Base-by-base conservation (phyloP, 139 green algal species). In the Coelastrella sp. region DNA sequence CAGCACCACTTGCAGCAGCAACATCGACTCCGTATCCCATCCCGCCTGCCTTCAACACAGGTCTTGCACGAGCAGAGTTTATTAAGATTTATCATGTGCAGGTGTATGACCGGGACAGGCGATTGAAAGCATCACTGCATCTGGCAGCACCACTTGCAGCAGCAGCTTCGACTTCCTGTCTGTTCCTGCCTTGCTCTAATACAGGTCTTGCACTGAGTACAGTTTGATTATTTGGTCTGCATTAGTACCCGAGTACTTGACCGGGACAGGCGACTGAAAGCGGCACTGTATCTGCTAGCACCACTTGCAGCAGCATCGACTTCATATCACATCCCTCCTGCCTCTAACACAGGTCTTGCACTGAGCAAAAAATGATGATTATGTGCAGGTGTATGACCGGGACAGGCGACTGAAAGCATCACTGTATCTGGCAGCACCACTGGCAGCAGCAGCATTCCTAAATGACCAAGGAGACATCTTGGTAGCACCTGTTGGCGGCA, bases 381-480 rank as follows among this genome's bases (percentile, higher is more conserved):
- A 56, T n/a, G 22, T 87, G 65, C 82, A 87, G 82, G 22, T 87
- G 65, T 87, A 66, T 78, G 82, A 68, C 17, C 3, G 73, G 3
- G 82, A 77, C 16, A 20, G 23, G 0, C 17, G 23, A 17, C 82
- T 87, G 64, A 68, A 68, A 14, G 82, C 82, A 61, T 64, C 64
- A 3, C 4, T 87, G 16, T 78, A 78, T 71, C 82, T 87, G 7
- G 82, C 54, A 16, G 47, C 82, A 0, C 82, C 82, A 2, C 82
- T 87, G 22, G 32, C 82, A 74, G 82, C 82, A 5, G 82, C 65
- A 5, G 82, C 64, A 8, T 87, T 87, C 65, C 65, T 87, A 32
- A 87, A 87, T 7, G 82, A 77, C 47, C 17, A 32, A 5, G 82
- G 82, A 2, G 82, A 87, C 82, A 32, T 87, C n/a, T 59, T 87